Base-by-base conservation (phyloP, 768 basidiomycete genomes). In the Suillus subluteus region DNA sequence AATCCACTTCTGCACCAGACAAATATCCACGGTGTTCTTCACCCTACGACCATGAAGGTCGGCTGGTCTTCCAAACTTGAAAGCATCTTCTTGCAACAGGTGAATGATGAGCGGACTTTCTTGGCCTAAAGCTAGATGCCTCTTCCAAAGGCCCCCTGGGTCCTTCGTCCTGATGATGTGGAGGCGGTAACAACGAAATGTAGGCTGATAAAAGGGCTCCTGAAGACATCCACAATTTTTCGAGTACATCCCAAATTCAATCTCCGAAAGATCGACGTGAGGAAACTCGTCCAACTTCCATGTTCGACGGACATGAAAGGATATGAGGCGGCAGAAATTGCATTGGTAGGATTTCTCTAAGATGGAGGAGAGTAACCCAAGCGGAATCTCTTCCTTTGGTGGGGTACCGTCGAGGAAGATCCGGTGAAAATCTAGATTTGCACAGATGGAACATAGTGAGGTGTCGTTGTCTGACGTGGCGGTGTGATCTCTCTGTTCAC, bases 1-100 rank as follows among this genome's bases (percentile, higher is more conserved):
- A 26, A 52, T 52, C 50, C 50, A 52, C 23, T 52, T 26, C 23
- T 15, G 23, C 50, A 26, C 23, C 50, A 52, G 15, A 26, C 23
- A 23, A 15, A 52, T 52, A 26, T 52, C 50, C 23, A 52, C 50
- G 6, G 50, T 52, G 50, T 26, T 26, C 13, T 52, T 52, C 21
- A 66, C 30, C 21, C 65, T 66, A 6, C 52, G 65, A 26, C 65
- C 62, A 40, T 55, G 65, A 62, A 66, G 65, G 3, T 66, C 65
- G 21, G 21, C 35, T 11, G 48, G 38, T 38, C 65, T 54, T 26
- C 46, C 61, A 41, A 65, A 35, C 23, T 66, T 64, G 50, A 26
- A 54, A 23, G 43, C 30, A 30, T 64, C 65, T 30, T 66, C 65
- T 38, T 52, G 62, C 50, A 66, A 30, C 9, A 64, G 41, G 26